phyloP scores from a whole-genome alignment of 768 basidiomycete genomes.

The Leccinum incarnatum region DNA sequence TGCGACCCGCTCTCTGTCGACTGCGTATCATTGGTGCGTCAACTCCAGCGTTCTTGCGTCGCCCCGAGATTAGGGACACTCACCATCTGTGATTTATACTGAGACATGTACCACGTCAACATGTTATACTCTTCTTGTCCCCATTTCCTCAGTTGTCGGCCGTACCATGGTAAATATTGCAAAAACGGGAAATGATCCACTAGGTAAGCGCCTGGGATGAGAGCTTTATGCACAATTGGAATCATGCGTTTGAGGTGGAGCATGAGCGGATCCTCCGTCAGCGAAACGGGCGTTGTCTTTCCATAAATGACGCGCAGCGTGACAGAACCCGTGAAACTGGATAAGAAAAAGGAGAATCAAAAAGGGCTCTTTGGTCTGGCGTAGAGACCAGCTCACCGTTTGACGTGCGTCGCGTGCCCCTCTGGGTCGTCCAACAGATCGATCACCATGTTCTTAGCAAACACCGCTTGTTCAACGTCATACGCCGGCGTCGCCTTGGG shows the following conservation, averaged over 20 bases:
- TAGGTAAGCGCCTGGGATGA: constrained; percentile 32
- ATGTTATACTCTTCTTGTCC: constrained; percentile 51
- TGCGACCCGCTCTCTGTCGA: constrained; percentile 4
- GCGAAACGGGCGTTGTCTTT: constrained; percentile 18
- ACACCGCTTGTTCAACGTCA: constrained; percentile 42
- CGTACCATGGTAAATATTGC: constrained; percentile 58
- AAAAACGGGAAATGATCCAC: constrained; percentile 38
- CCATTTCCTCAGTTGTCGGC: constrained; percentile 50
- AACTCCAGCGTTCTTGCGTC: neutral
- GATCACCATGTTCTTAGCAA: constrained; percentile 23
- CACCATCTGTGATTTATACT: constrained; percentile 37
- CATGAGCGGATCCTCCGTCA: constrained; percentile 20
- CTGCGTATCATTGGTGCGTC: constrained; percentile 3
- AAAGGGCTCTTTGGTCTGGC: neutral
- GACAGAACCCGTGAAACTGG: constrained; percentile 28
- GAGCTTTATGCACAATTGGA: constrained; percentile 28
- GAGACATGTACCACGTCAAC: constrained; percentile 46
- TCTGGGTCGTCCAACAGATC: constrained; percentile 26
- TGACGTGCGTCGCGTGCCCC: constrained; percentile 22
- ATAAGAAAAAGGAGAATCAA: neutral
- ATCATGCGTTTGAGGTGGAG: constrained; percentile 30
- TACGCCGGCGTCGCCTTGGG: constrained; percentile 46
- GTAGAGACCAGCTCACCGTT: constrained; percentile 34
- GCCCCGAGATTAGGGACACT: neutral
- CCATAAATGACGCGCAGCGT: constrained; percentile 30